phyloP scores from a whole-genome alignment of 2,329 filamentous ascomycete species.

The Aureobasidium musti region DNA sequence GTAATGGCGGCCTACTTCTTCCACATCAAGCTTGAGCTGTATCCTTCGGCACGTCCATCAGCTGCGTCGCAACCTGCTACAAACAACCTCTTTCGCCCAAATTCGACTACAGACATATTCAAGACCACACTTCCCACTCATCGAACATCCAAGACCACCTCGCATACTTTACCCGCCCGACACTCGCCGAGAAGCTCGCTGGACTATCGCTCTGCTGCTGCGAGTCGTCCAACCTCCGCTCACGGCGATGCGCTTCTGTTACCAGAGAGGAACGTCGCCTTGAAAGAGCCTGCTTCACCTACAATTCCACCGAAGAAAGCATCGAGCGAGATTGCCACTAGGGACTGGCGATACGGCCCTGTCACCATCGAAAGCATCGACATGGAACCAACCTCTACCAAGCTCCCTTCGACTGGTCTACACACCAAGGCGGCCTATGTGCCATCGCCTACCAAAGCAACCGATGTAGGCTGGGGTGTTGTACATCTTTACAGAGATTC shows the following conservation, averaged over 20 bases:
- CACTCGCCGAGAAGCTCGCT: slow-evolving; percentile 10
- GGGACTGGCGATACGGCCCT: slow-evolving; percentile 80
- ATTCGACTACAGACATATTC: slow-evolving; percentile 51
- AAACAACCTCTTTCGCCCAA: slow-evolving; percentile 43
- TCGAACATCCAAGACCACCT: slow-evolving; percentile 44
- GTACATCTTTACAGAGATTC: slow-evolving; percentile 91
- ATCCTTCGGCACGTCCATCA: slow-evolving; percentile 41
- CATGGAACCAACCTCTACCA: slow-evolving; percentile 53
- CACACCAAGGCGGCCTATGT: slow-evolving; percentile 82
- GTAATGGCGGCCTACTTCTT: slow-evolving; percentile 64
- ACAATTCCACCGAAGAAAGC: slow-evolving; percentile 41
- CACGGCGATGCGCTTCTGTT: slow-evolving; percentile 43
- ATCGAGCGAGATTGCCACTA: slow-evolving; percentile 53
- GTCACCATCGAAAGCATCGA: slow-evolving; percentile 81
- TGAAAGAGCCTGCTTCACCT: slow-evolving; percentile 42
- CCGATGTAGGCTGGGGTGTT: slow-evolving; percentile 85
- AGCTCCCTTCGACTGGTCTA: slow-evolving; percentile 62
- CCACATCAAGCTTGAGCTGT: slow-evolving; percentile 62
- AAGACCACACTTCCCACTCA: slow-evolving; percentile 48
- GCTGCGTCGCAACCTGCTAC: slow-evolving; percentile 11
- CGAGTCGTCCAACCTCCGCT: slow-evolving; percentile 28
- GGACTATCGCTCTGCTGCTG: neutral
- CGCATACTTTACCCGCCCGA: slow-evolving; percentile 32
- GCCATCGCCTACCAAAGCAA: slow-evolving; percentile 68
- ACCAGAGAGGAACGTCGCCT: slow-evolving; percentile 41